Evolutionary conservation across 768 basidiomycete genomes (phyloP).

Genomic region (Mycena floridula): DNA sequence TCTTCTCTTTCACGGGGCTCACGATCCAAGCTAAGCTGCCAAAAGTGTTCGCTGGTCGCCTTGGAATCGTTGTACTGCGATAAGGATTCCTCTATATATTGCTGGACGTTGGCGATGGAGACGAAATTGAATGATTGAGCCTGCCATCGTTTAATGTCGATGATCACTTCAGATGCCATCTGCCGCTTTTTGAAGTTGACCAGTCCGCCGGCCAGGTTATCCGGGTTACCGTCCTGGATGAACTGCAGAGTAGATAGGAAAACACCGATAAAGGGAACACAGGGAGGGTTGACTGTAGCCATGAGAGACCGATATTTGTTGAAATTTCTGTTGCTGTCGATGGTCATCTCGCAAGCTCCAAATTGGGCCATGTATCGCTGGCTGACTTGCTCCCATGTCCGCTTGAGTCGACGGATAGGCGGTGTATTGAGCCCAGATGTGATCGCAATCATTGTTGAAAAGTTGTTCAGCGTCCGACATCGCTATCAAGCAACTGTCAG

Average conservation of each 20-base stretch:
- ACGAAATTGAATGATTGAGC: conserved; percentile 83
- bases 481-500: conserved; percentile 45
- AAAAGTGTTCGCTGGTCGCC: conserved; percentile 72
- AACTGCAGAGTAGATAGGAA: conserved; percentile 97
- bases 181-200: conserved; percentile 97
- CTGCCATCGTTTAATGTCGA: conserved; percentile 96
- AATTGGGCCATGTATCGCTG: conserved; percentile 70
- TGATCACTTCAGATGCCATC: conserved; percentile 93
- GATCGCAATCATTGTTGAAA: conserved; percentile 95
- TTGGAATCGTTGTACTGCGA: conserved; percentile 61
- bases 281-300: conserved; percentile 81
- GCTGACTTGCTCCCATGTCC: conserved; percentile 89
- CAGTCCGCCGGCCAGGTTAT: conserved; percentile 68
- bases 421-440: conserved; percentile 92
- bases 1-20: conserved; percentile 95
- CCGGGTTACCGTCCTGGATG: conserved; percentile 93
- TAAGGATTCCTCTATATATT: conserved; percentile 76
- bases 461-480: conserved; percentile 86
- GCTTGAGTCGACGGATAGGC: conserved; percentile 85
- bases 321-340: conserved; percentile 93
- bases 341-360: conserved; percentile 77
- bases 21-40: conserved; percentile 78
- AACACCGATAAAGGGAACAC: conserved; percentile 97
- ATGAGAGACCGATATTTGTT: conserved; percentile 84
- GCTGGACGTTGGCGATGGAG: conserved; percentile 56